Base-by-base conservation (phyloP, 192 early-diverging fungal species). In the Pecoramyces ruminantium region DNA sequence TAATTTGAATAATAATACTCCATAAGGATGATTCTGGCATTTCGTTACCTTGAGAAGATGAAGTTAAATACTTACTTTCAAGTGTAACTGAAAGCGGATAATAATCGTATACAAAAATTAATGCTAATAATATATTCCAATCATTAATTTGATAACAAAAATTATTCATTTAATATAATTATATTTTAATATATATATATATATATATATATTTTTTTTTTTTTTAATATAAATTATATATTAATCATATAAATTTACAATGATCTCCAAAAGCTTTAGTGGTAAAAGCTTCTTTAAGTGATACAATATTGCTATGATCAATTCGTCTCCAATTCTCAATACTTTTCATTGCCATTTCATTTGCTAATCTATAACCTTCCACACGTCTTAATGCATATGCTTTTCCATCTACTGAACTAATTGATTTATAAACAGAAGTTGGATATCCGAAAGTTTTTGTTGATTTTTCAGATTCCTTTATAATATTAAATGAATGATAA, bases 81-180 rank as follows among this genome's bases (percentile, higher is more conserved):
- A 96, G 83, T 0, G 95, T 95, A 78, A 86, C 87, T 13, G 93
- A 87, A 28, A 93, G 91, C 14, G 96, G 96, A 86, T 96, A 93
- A 84, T 94, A 97, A 84, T 98, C 97, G 83, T 95, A 96, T 11
- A 98, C 96, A 83, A 99, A 90, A 15, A 98, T 91, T n/a, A 99
- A 88, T n/a, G 97, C 92, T 93, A 80, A n/a, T 30, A 38, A 58
- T 28, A 34, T 30, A 18, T 78, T 78, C 17, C 17, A 39, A 27
- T 77, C 12, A 39, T 34, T 34, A 11, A 6, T 34, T 34, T 34
- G 30, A 6, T 34, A 34, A 34, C 11, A 34, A 6, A 34, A 34
- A 34, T 6, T 34, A 34, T 34, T 34, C 3, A 6, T 34, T 34
- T 34, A 11, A 34, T 34, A 6, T 34, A 6, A 34, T 6, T 34